Evolutionary conservation across 192 early-diverging fungal genomes (phyloP).

Genomic region (Rhizoclosmatium globosum): DNA sequence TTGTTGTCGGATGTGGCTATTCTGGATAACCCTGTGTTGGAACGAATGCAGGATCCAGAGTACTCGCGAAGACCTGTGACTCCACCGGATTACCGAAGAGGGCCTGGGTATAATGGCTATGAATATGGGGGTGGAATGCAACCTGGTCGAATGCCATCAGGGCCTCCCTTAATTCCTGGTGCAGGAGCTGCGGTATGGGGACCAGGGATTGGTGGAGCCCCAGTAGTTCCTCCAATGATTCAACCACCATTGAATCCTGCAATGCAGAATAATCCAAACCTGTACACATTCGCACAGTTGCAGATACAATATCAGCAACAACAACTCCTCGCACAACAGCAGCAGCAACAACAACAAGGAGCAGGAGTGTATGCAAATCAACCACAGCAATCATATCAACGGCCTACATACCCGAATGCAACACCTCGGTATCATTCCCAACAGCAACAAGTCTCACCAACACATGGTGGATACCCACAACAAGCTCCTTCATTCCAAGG

Average conservation of each 20-base stretch:
- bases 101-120: not conserved
- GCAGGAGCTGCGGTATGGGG: not conserved
- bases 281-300: constrained; percentile 3
- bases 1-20: constrained; percentile 18
- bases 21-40: constrained; percentile 20
- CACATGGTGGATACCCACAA: not conserved
- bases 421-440: not conserved
- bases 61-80: constrained; percentile 13
- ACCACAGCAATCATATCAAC: constrained; percentile 4
- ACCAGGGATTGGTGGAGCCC: not conserved
- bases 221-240: not conserved
- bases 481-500: not conserved
- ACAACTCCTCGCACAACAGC: constrained; percentile 10
- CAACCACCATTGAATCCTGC: not conserved
- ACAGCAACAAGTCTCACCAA: constrained; percentile 8
- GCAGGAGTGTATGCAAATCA: not conserved
- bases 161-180: not conserved
- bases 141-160: constrained; percentile 2
- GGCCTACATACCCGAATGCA: constrained; percentile 2
- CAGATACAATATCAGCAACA: constrained; percentile 15
- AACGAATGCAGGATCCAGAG: constrained; percentile 24
- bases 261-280: not conserved
- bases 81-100: constrained; percentile 14
- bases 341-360: constrained; percentile 10
- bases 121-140: constrained; percentile 5